Conservation (phyloP, 1,284 basidiomycete species). For the Austroboletus rostrupii region DNA sequence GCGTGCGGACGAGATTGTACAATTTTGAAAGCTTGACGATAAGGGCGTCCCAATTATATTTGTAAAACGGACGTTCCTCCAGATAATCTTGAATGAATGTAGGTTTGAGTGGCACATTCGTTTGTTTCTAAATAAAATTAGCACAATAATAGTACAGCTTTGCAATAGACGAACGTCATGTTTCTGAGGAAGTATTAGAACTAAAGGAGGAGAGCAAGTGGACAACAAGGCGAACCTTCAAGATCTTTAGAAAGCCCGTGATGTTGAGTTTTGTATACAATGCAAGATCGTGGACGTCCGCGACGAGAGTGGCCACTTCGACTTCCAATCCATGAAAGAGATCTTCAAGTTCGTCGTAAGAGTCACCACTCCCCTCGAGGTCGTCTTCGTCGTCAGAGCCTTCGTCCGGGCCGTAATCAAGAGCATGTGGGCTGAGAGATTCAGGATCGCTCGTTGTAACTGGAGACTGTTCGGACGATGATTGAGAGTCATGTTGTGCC, state of each 20-base stretch:
- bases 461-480: slow-evolving; percentile 31
- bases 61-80: slow-evolving; percentile 95
- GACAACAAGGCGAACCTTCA: slow-evolving; percentile 59
- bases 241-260: slow-evolving; percentile 98
- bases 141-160: neutral
- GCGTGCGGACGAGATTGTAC: slow-evolving; percentile 93
- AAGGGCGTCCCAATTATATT: slow-evolving; percentile 87
- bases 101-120: slow-evolving; percentile 57
- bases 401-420: slow-evolving; percentile 59
- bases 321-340: slow-evolving; percentile 90
- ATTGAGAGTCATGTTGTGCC: slow-evolving; percentile 44
- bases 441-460: slow-evolving; percentile 46
- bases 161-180: slow-evolving; percentile 58
- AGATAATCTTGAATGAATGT: slow-evolving; percentile 88
- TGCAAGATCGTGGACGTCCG: slow-evolving; percentile 97
- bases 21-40: slow-evolving; percentile 96
- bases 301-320: slow-evolving; percentile 92
- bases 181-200: slow-evolving; percentile 47
- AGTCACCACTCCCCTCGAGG: slow-evolving; percentile 59
- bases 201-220: neutral
- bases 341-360: slow-evolving; percentile 80
- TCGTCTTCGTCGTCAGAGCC: slow-evolving; percentile 70
- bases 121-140: slow-evolving; percentile 70
- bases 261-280: slow-evolving; percentile 94
- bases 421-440: slow-evolving; percentile 45